Evolutionary conservation across 192 early-diverging fungal species (phyloP).

Genomic region (Backusella mclennaniae): DNA sequence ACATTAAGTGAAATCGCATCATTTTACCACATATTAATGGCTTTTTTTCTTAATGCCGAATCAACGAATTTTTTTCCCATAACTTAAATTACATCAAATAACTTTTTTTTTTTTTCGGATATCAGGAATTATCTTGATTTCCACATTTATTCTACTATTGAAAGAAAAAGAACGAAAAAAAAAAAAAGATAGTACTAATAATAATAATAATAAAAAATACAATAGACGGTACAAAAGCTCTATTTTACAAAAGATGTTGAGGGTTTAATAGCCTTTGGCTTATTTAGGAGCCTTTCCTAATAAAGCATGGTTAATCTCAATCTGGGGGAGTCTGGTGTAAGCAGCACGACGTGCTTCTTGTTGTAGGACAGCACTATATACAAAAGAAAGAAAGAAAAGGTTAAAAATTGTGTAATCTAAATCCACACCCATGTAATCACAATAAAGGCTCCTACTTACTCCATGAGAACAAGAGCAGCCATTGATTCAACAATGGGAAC

Average conservation of each 20-base stretch:
- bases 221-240: not conserved
- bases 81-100: not conserved
- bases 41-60: not conserved
- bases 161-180: not conserved
- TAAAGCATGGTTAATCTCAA: conserved; percentile 34
- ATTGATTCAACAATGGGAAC: conserved; percentile 98
- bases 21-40: no score
- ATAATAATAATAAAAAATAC: not conserved
- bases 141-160: not conserved
- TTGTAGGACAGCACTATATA: conserved; percentile 52
- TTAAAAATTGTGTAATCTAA: not conserved
- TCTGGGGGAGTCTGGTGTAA: conserved; percentile 47
- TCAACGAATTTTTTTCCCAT: not conserved
- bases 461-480: conserved; percentile 92
- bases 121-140: not conserved
- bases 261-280: not conserved
- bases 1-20: no score
- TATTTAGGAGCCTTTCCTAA: conserved; percentile 24
- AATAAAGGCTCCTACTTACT: conserved; percentile 44
- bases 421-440: not conserved
- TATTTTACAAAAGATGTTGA: not conserved
- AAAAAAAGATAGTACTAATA: not conserved
- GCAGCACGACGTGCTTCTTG: conserved; percentile 61
- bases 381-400: not conserved
- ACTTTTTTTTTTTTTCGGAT: not conserved